phyloP scores from a whole-genome alignment of 2,329 filamentous ascomycete genomes.

The Sporothrix dimorphospora region DNA sequence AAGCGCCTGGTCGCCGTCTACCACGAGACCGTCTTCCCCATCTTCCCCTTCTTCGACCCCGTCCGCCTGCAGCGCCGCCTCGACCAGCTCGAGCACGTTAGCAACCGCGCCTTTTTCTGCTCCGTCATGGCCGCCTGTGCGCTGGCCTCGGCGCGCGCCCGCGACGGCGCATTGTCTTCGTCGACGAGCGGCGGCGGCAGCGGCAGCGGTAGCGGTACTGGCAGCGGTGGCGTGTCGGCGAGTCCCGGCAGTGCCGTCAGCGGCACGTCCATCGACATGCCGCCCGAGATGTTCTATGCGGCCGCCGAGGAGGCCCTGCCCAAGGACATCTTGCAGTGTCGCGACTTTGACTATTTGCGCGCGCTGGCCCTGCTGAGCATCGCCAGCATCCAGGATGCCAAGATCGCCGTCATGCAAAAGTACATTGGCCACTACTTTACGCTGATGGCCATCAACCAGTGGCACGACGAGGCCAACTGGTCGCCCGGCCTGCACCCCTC shows the following conservation, averaged over 20 bases:
- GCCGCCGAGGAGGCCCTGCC: constrained; percentile 37
- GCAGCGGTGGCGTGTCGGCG: constrained; percentile 10
- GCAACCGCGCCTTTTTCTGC: constrained; percentile 37
- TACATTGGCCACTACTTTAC: constrained; percentile 38
- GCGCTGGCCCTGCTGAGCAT: constrained; percentile 36
- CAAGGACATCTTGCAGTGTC: constrained; percentile 33
- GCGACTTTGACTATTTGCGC: constrained; percentile 37
- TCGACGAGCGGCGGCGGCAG: constrained; percentile 8
- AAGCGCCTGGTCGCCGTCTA: constrained; percentile 33
- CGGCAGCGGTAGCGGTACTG: neutral
- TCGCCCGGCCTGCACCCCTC: constrained; percentile 27
- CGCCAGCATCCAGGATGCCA: constrained; percentile 37
- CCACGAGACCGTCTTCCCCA: constrained; percentile 37
- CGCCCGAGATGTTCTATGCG: constrained; percentile 36
- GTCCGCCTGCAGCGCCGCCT: constrained; percentile 33
- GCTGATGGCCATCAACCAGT: constrained; percentile 36
- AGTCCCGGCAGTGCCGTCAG: constrained; percentile 19
- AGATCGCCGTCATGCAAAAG: constrained; percentile 37
- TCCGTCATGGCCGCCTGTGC: constrained; percentile 37
- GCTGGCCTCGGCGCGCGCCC: constrained; percentile 34
- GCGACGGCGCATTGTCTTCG: constrained; percentile 33
- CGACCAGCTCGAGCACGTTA: constrained; percentile 34
- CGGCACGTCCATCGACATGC: constrained; percentile 25
- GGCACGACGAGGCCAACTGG: constrained; percentile 39
- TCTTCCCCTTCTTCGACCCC: constrained; percentile 38